A percentile compares a stretch with the other conserved stretches of the same genome.
Conservation (phyloP, 495 filamentous ascomycete species). For the Aspergillus steynii region DNA sequence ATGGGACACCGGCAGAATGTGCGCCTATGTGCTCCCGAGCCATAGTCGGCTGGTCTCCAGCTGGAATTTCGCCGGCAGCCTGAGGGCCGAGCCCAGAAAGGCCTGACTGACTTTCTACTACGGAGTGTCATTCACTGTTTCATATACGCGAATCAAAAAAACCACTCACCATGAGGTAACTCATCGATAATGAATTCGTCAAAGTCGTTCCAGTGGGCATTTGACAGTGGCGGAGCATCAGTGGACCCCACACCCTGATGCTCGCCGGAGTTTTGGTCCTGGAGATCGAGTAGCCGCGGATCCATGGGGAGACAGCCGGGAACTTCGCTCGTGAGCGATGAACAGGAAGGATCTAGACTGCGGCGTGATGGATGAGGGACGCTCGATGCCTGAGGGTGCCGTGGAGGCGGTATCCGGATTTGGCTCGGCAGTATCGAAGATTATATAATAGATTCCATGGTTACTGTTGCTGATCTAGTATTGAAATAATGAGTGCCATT, state of each 20-base stretch:
- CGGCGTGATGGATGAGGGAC: too few species aligned
- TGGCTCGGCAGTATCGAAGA: too few species aligned
- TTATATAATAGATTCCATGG: too few species aligned
- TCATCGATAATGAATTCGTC: background rate
- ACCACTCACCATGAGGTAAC: background rate
- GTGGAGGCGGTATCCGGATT: too few species aligned
- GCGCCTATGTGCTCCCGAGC: background rate
- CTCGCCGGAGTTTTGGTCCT: background rate
- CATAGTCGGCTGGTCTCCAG: background rate
- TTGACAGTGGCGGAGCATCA: background rate
- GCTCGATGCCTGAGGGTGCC: too few species aligned
- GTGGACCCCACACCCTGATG: background rate
- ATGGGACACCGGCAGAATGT: background rate
- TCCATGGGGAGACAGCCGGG: background rate
- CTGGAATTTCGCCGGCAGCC: background rate
- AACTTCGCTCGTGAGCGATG: too few species aligned
- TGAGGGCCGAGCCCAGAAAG: background rate
- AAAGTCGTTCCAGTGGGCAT: background rate
- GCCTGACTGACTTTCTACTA: background rate
- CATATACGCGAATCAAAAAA: background rate
- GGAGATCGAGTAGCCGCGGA: too few species aligned
- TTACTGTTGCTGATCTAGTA: too few species aligned
- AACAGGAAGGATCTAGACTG: too few species aligned
- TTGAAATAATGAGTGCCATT: too few species aligned
- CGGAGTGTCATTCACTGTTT: background rate